Percentiles rank a stretch among this genome's conserved stretches.
Evolutionary conservation across 148 eudicot species (phyloP).

Genomic region (Chenopodium album): DNA sequence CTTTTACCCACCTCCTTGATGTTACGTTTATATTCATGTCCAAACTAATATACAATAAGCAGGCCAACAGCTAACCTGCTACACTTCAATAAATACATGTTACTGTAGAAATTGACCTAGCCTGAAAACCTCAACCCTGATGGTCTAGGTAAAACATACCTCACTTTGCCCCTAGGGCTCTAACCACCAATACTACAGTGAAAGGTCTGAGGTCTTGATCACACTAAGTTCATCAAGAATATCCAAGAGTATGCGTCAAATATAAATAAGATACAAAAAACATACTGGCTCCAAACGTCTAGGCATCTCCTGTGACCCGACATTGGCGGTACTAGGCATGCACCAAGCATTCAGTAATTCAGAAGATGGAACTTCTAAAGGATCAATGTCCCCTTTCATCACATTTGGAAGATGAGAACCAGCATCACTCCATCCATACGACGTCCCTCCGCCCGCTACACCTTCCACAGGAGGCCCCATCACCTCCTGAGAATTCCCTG

Average conservation of each 20-base stretch:
- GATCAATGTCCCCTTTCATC: constrained; percentile 73
- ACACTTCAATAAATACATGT: neutral
- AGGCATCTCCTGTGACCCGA: constrained; percentile 85
- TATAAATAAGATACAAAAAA: constrained; percentile 18
- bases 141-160: neutral
- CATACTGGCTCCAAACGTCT: constrained; percentile 72
- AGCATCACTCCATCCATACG: constrained; percentile 88
- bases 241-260: neutral
- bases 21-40: neutral
- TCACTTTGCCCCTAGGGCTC: neutral
- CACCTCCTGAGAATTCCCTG: constrained; percentile 55
- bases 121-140: neutral
- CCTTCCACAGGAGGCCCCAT: constrained; percentile 86
- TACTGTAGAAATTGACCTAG: neutral
- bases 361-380: constrained; percentile 64
- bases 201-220: neutral
- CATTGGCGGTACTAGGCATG: constrained; percentile 93
- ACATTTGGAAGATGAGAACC: constrained; percentile 38
- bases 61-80: neutral
- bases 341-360: constrained; percentile 90
- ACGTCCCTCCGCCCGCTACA: constrained; percentile 95
- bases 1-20: neutral
- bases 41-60: too few relatives aligned
- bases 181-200: neutral
- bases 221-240: neutral